phyloP scores from a whole-genome alignment of 1,284 basidiomycete genomes.

The Ceratobasidium sp. region DNA sequence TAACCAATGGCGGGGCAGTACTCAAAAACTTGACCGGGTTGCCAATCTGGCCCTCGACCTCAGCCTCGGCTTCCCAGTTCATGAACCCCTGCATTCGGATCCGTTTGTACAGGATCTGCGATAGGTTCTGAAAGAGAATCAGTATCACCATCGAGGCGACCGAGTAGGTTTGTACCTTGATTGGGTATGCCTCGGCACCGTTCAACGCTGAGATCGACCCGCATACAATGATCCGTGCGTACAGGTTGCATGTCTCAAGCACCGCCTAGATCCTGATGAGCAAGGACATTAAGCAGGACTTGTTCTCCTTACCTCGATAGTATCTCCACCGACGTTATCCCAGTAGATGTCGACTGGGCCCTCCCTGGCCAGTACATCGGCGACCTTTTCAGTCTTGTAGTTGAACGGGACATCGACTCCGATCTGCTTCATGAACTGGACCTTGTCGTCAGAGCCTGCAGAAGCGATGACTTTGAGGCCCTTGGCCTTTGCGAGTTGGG shows the following conservation, averaged over 20 bases:
- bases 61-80: constrained; percentile 41
- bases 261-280: constrained; percentile 32
- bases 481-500: constrained; percentile 52
- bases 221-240: constrained; percentile 42
- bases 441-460: constrained; percentile 53
- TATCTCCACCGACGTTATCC: constrained; percentile 37
- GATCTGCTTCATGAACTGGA: constrained; percentile 51
- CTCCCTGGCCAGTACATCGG: constrained; percentile 52
- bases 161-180: constrained; percentile 39
- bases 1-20: constrained; percentile 29
- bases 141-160: not conserved
- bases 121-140: constrained; percentile 39
- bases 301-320: constrained; percentile 20
- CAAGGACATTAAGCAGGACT: not conserved
- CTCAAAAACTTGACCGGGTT: constrained; percentile 38
- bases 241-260: constrained; percentile 41
- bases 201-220: constrained; percentile 44
- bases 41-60: not conserved
- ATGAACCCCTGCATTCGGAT: constrained; percentile 44
- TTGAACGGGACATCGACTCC: constrained; percentile 52
- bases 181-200: constrained; percentile 37
- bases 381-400: constrained; percentile 50
- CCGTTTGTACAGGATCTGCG: constrained; percentile 41
- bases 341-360: constrained; percentile 48
- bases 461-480: constrained; percentile 53